Base-by-base conservation (phyloP, 2,329 filamentous ascomycete species). In the Pseudogymnoascus sp. region DNA sequence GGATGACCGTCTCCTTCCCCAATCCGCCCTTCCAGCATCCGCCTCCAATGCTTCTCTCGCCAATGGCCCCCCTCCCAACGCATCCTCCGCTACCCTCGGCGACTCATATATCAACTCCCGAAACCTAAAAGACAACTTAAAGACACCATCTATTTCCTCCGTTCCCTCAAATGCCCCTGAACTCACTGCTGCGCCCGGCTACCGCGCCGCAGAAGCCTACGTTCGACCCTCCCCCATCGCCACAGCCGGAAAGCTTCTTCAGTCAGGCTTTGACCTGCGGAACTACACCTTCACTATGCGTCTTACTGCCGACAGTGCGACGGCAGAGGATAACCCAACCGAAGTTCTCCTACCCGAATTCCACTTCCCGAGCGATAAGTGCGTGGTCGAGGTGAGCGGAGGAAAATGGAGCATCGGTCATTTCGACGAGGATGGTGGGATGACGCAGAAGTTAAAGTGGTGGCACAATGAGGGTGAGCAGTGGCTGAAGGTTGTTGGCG, bases 391-490 rank as follows among this genome's bases (percentile, higher is more conserved):
- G 62, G 89, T 92, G 28, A 91, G 85, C 60, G 90, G 89, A 0
- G 95, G 95, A 5, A 94, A 93, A 72, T 99, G 92, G 92, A 86
- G 88, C 68, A 91, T 97, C 65, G 86, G 85, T 68, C 82, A 79
- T 4, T 87, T 92, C 65, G 88, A 92, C 63, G 82, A 85, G 7
- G 84, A 89, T 66, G 85, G 84, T 0, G 85, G 84, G 4, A 78
- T 85, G 68, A 79, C 91, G 65, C 93, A 97, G 77, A 83, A 83
- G 67, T 77, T 99, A 66, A 85, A 84, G 69, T 99, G 94, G 94
- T 97, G 93, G 92, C 92, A 99, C 76, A 85, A 84, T 0, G 87
- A 88, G 63, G 94, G 93, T 1, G 85, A 92, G 68, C 93, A 97
- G 76, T 86, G 78, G 59, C 80, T 99, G 62, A 89, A 83, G 66